Evolutionary conservation across 176 grass and related monocot species (phyloP).

Genomic region (Pontederia paniculata): DNA sequence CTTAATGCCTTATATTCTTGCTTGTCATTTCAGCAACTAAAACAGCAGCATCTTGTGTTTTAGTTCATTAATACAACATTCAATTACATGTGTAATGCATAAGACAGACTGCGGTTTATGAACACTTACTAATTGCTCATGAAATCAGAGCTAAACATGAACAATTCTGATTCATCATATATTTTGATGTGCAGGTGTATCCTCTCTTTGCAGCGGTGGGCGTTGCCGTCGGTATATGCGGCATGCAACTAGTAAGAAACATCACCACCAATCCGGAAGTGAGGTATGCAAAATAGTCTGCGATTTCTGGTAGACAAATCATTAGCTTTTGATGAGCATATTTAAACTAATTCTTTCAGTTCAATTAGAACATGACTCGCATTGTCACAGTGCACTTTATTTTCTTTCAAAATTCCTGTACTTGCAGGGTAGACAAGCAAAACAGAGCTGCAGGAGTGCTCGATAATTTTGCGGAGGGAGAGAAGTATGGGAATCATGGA

Average conservation of each 20-base stretch:
- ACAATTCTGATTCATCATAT: no score
- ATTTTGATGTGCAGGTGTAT: not conserved
- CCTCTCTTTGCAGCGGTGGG: constrained; percentile 6
- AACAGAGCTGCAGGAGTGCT: constrained; percentile 9
- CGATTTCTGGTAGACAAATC: no score
- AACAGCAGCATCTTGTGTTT: no score
- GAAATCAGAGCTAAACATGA: no score
- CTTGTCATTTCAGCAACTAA: not conserved
- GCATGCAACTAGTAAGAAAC: constrained; percentile 5
- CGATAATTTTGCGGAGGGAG: constrained; percentile 11
- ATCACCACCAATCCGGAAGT: constrained; percentile 10
- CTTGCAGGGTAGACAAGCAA: constrained; percentile 8
- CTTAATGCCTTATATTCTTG: not conserved
- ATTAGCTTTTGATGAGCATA: not conserved
- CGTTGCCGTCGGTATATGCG: constrained; percentile 8
- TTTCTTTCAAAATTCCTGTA: not conserved
- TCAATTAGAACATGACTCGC: not conserved
- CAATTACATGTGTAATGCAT: no score
- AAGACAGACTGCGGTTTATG: no score
- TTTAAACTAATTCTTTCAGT: not conserved
- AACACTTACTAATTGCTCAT: no score
- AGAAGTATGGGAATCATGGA: constrained; percentile 13
- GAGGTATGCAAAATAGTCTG: not conserved
- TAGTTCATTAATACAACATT: no score
- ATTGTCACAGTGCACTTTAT: not conserved